Conservation (phyloP, 148 eudicot species). For the Arbutus unedo region DNA sequence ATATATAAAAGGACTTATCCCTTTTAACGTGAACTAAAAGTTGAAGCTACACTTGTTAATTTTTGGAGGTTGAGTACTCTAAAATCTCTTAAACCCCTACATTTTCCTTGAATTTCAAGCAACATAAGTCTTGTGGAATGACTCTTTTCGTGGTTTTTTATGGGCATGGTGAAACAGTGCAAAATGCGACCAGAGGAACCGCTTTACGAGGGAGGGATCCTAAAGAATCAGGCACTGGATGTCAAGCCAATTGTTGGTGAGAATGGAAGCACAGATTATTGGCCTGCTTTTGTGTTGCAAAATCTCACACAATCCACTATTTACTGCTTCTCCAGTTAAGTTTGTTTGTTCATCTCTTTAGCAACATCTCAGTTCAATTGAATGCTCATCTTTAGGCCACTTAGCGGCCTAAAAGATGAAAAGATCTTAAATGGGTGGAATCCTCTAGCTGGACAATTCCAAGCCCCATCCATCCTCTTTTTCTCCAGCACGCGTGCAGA, state of each 20-base stretch:
- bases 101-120: too few species aligned
- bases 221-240: conserved; percentile 20
- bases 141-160: background rate
- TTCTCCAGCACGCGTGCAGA: too few species aligned
- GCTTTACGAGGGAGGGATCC: conserved; percentile 44
- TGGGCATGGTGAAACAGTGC: conserved; percentile 22
- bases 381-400: background rate
- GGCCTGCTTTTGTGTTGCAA: conserved; percentile 32
- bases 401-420: background rate
- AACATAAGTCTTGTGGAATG: too few species aligned
- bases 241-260: background rate
- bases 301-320: conserved; percentile 31
- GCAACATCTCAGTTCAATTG: background rate
- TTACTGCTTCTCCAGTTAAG: conserved; percentile 49
- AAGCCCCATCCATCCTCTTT: too few species aligned
- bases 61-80: background rate
- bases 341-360: background rate
- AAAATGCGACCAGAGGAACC: conserved; percentile 38
- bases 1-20: too few species aligned
- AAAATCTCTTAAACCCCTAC: too few species aligned
- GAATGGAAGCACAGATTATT: conserved; percentile 15
- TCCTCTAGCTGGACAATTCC: background rate
- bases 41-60: too few species aligned
- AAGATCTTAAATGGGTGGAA: background rate
- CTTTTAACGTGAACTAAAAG: too few species aligned